phyloP scores from a whole-genome alignment of 2,329 filamentous ascomycete species.

The Ampelomyces quisqualis region DNA sequence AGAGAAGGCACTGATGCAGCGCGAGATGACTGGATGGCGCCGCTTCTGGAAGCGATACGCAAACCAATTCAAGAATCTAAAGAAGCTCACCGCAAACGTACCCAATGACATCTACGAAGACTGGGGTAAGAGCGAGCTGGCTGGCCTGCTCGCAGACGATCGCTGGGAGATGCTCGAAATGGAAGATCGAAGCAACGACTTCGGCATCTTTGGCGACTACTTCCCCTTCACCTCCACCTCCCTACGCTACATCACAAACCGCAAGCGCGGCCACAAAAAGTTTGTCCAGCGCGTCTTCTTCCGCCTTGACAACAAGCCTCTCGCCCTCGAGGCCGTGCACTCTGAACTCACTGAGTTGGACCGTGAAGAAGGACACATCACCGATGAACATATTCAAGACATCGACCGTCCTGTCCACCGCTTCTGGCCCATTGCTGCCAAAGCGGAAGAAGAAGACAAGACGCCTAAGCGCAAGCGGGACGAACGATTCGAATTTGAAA shows the following conservation, averaged over 20 bases:
- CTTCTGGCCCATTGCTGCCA: constrained; percentile 29
- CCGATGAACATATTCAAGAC: constrained; percentile 21
- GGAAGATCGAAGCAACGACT: constrained; percentile 20
- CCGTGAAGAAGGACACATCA: constrained; percentile 28
- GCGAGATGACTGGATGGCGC: constrained; percentile 40
- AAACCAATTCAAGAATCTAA: constrained; percentile 37
- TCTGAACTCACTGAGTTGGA: constrained; percentile 15
- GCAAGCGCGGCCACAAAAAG: constrained; percentile 22
- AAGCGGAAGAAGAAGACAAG: constrained; percentile 6
- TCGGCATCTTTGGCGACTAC: constrained; percentile 17
- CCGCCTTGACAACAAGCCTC: constrained; percentile 23
- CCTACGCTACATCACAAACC: constrained; percentile 19
- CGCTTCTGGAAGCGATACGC: constrained; percentile 42
- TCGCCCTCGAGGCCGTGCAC: constrained; percentile 11
- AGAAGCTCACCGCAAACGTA: constrained; percentile 37
- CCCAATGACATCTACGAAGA: constrained; percentile 38
- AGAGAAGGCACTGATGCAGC: constrained; percentile 31
- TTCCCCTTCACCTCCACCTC: constrained; percentile 18
- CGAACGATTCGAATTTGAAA: background rate
- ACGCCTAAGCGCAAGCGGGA: constrained; percentile 13
- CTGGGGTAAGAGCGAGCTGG: constrained; percentile 31
- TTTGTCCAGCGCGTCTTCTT: constrained; percentile 42
- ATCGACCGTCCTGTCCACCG: constrained; percentile 20
- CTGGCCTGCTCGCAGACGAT: constrained; percentile 22
- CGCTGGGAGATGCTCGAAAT: constrained; percentile 39